Base-by-base conservation (phyloP, 2,329 filamentous ascomycete genomes). In the Cyphellophora europaea region DNA sequence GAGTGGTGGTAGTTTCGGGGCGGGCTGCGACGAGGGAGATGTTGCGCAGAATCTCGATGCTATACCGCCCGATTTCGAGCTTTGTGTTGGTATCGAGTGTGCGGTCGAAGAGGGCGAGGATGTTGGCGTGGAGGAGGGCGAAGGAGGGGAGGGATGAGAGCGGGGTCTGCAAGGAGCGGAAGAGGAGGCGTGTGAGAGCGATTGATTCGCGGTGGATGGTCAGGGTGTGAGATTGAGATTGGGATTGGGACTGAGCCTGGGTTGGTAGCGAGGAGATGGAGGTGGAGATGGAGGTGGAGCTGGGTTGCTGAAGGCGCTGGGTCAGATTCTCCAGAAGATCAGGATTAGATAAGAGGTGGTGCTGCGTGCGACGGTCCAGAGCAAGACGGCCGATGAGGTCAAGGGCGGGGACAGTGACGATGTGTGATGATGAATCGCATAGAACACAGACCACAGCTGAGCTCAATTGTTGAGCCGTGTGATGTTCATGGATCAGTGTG, bases 391-490 rank as follows among this genome's bases (percentile, higher is more conserved):
- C 40, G 1, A 36, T 34, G 5, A 49, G 34, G 21, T 36, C 41
- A 16, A 49, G 19, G 3, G 42, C 40, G 5, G 46, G 44, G 25
- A 41, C 37, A 6, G 47, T 29, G 15, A 42, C 18, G 14, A 32
- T 40, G 16, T 30, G n/a, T n/a, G n/a, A n/a, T n/a, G n/a, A n/a
- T n/a, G n/a, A n/a, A n/a, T n/a, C n/a, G n/a, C n/a, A n/a, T n/a
- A n/a, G n/a, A 10, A 10, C 18, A 16, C 27, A 30, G 27, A 12
- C n/a, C 6, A 3, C 18, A 4, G 5, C 6, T 5, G n/a, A n/a
- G 27, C 3, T 14, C n/a, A n/a, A n/a, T n/a, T n/a, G n/a, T n/a
- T n/a, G n/a, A n/a, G n/a, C n/a, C n/a, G n/a, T n/a, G n/a, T 11
- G n/a, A 11, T 14, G n/a, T 10, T 13, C 18, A 2, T 15, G 27